Evolutionary conservation across 129 eudicot genomes (phyloP), one percentile per base, ranked within the genome.

Genomic region (Chrysanthemum lavandulifolium): DNA sequence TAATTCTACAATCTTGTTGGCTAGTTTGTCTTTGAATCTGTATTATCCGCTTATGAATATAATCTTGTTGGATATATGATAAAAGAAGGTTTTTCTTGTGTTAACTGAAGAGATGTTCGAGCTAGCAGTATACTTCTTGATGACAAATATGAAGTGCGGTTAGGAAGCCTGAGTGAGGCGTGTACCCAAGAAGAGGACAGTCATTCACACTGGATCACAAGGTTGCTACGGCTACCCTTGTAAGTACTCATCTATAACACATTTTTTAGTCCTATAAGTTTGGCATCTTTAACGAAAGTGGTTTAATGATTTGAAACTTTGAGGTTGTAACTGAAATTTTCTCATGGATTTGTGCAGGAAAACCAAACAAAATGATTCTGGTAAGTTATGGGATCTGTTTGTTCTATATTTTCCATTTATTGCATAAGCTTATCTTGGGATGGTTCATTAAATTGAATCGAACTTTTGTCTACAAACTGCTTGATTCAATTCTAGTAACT

Each of bases 71-170:
- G 36, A 31, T 31, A 31, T 31, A 31, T 31, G 36, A 31, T 31
- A 31, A 31, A 31, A 31, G 5, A 4, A 31, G 3, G 57, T 53
- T 75, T 16, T 50, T 18, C 48, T 49, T 73, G 57, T 64, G 27
- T 62, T 63, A 40, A 13, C 29, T 82, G 69, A 58, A 92, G 98
- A 78, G 95, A 89, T 60, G 83, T 92, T 59, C 92, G 87, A 83
- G 96, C 96, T 15, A 87, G 96, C 78, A 89, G 98, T 76, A 92
- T 92, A 66, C 95, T 92, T 69, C 98, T 92, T 77, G 98, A 92
- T 69, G 96, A 92, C 77, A 92, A 87, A 79, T 92, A 83, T 75
- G 98, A 92, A 83, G 98, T 85, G 53, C 80, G 98, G 60, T 80
- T 92, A 68, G 98, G 98, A 45, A 92, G 98, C 81, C 67, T 92